Percentiles rank a stretch among this genome's conserved stretches.
phyloP scores from a whole-genome alignment of 345 rosid species.

The Leavenworthia alabamica region DNA sequence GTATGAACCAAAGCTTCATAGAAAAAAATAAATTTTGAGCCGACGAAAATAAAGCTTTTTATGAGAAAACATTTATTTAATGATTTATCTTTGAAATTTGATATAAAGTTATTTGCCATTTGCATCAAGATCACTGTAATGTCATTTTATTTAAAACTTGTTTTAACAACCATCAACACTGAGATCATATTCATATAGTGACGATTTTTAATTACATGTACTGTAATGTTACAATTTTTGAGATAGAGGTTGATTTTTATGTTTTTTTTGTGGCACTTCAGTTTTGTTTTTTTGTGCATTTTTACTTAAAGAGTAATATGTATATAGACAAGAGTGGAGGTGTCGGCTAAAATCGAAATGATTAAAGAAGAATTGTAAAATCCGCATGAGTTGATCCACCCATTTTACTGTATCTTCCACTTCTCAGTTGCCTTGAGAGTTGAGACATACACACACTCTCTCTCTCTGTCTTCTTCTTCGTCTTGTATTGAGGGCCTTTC shows the following conservation, averaged over 20 bases:
- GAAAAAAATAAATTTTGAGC: no score
- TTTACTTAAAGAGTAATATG: background rate
- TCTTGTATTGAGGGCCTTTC: background rate
- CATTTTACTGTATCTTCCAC: conserved; percentile 12
- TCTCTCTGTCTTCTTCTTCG: background rate
- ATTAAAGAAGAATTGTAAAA: conserved; percentile 4
- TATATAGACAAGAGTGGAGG: background rate
- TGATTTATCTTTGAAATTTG: background rate
- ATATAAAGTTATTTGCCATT: background rate
- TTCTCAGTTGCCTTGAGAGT: conserved; percentile 2
- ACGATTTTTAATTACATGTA: background rate
- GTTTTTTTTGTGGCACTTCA: background rate
- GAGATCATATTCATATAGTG: background rate
- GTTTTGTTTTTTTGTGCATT: background rate
- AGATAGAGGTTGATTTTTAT: background rate
- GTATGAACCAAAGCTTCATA: background rate
- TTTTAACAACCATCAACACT: background rate
- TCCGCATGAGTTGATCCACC: conserved; percentile 7
- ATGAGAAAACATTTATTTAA: background rate
- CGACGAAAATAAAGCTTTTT: background rate
- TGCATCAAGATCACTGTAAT: background rate
- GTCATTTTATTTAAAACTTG: background rate
- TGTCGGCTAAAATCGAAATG: conserved; percentile 13
- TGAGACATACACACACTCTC: background rate
- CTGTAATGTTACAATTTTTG: background rate